Base-by-base conservation (phyloP, 2,329 filamentous ascomycete species). In the Biscogniauxia marginata region DNA sequence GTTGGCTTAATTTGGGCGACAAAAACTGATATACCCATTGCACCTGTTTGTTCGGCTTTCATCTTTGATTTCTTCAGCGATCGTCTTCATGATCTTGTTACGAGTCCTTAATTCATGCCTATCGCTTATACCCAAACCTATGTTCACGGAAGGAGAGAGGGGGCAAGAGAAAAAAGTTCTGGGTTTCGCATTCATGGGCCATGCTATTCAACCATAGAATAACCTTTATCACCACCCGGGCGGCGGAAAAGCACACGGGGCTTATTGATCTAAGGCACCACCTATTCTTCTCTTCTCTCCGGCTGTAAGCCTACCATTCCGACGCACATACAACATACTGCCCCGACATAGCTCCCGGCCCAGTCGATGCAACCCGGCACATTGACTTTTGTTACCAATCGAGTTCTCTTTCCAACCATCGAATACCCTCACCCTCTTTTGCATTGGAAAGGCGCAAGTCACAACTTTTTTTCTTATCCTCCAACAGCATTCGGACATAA, bases 1-100 rank as follows among this genome's bases (percentile, higher is more conserved):
- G 87, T 73, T 93, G 89, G 89, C 74, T 93, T 61, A 91, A 92
- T 67, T 78, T 92, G 18, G 86, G 85, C 48, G 81, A 82, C 39
- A 67, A 68, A 43, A 62, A 67, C 60, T 49, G 49, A 24, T 23
- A 46, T 47, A 58, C 18, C 20, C 34, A 50, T 60, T 46, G 43
- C 39, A 24, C 52, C 44, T 50, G 22, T 54, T 49, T 50, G 11
- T 50, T 51, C n/a, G n/a, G n/a, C n/a, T 19, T 49, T 13, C 30
- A 39, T 9, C 13, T n/a, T 39, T n/a, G 13, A 16, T 39, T 18
- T 58, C 56, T n/a, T 46, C 48, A 21, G 20, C 30, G 34, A 39
- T 52, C 18, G n/a, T 30, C 23, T 54, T 65, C 59, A 61, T 57
- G 63, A 65, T 57, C 45, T 49, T 55, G 57, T 60, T 63, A 65